Base-by-base conservation (phyloP, 495 filamentous ascomycete species). In the Chaetomium fimeti region DNA sequence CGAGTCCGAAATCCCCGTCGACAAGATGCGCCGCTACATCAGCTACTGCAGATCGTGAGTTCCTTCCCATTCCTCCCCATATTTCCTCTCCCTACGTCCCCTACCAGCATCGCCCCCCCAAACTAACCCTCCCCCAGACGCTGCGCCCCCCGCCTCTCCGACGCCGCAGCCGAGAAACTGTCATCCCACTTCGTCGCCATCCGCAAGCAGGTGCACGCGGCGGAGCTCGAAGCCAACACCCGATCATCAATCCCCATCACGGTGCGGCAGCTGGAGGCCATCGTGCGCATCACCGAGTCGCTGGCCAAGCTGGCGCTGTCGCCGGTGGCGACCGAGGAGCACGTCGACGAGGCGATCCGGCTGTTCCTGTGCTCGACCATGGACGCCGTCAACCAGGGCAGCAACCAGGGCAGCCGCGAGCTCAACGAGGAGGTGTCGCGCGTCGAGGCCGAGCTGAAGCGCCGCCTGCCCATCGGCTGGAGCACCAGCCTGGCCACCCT, bases 1-100 rank as follows among this genome's bases (percentile, higher is more conserved):
- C 13, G 88, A 93, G 74, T 86, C 91, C 11, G 93, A 96, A 73
- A 90, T 98, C 48, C 84, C 92, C 0, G 87, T 97, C 1, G 95
- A 97, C 53, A 96, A 93, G 78, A 97, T 99, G 93, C 91, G 92
- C 78, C 89, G 94, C 18, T 99, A 98, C 68, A 93, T 99, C 75
- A 94, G 90, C 72, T 99, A 97, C 76, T 98, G 94, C 82, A 91
- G 94, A 79, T 89, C 88, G 91, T 92, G 82, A 74, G 89, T 84
- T 51, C 25, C 18, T 57, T 55, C 32, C 7, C n/a, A 51, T 29
- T n/a, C n/a, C n/a, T n/a, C n/a, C n/a, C n/a, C n/a, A n/a, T n/a
- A n/a, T n/a, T n/a, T n/a, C n/a, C 9, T 48, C 28, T 13, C 47
- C 55, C 13, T n/a, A 32, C 20, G 0, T 32, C 36, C n/a, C 47